Base-by-base conservation (phyloP, 768 basidiomycete genomes). In the Kwoniella sp. region DNA sequence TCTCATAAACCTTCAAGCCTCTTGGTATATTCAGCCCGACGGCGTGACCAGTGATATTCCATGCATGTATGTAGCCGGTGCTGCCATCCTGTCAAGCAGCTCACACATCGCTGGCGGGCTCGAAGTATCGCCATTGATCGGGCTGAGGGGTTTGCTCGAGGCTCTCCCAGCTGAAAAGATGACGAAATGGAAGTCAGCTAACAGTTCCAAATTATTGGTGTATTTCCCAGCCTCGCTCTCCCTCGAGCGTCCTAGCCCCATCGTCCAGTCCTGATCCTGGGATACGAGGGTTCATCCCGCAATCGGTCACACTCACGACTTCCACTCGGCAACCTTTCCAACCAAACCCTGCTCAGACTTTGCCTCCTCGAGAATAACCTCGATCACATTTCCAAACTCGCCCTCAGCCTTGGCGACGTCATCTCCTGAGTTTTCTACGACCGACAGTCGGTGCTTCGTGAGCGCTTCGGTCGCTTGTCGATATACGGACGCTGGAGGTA, bases 301-400 rank as follows among this genome's bases (percentile, higher is more conserved):
- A 13, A 34, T 34, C 30, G 11, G 28, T 12, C 20, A 28, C 26
- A 89, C 93, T 81, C 80, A 97, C 94, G 90, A 86, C 83, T 94
- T 95, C 93, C 92, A 98, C 77, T 93, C 89, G n/a, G 89, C 76
- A 89, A 96, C 90, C 82, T 90, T 90, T 31, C 83, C 83, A 4
- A 85, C 90, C 41, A 97, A 84, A 61, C 83, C 83, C 61, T 92
- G 83, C 81, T 98, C 94, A 75, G 90, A 90, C 71, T 87, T 82
- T 12, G 93, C 94, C 80, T 91, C 87, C 70, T 87, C 85, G 72
- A 98, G 74, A 34, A 90, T 86, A 80, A 92, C 85, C 83, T 98
- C 94, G 48, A 96, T 90, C 73, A 91, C 87, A 0, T 92, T 91
- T 78, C 91, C 91, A 55, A 97, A 78, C 79, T 86, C 85, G 77